Conservation (phyloP, 352 stramenopile genomes). For the Phytophthora colocasiae region DNA sequence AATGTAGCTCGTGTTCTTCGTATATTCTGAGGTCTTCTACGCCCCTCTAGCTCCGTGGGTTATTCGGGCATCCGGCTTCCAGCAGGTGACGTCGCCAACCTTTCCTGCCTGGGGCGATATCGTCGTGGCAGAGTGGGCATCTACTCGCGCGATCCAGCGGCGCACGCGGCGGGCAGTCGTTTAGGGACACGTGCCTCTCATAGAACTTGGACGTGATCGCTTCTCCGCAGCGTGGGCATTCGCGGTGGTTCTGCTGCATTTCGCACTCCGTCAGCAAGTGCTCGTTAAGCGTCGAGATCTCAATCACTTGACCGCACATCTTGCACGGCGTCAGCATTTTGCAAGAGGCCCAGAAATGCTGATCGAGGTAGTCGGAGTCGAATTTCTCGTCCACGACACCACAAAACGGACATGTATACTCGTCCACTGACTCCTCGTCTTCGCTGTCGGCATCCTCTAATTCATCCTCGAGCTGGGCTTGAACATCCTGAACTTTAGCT, state of each 20-base stretch:
- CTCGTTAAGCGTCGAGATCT: conserved; percentile 91
- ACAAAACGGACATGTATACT: conserved; percentile 94
- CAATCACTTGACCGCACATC: conserved; percentile 94
- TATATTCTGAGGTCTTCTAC: conserved; percentile 21
- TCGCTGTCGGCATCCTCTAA: conserved; percentile 61
- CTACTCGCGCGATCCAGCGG: conserved; percentile 70
- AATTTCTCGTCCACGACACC: conserved; percentile 88
- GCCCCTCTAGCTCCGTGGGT: conserved; percentile 62
- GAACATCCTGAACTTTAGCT: conserved; percentile 20
- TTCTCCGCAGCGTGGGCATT: conserved; percentile 83
- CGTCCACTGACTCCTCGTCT: conserved; percentile 77
- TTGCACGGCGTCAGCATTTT: conserved; percentile 93
- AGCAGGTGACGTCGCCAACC: conserved; percentile 79
- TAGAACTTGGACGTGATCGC: conserved; percentile 88
- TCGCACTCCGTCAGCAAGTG: conserved; percentile 92
- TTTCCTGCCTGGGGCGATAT: conserved; percentile 68
- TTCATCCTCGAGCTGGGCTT: conserved; percentile 37
- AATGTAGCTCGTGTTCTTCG: conserved; percentile 24
- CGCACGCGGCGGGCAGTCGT: conserved; percentile 71
- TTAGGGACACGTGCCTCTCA: conserved; percentile 79
- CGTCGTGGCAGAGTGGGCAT: conserved; percentile 86
- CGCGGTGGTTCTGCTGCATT: conserved; percentile 80
- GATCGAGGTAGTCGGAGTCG: conserved; percentile 89
- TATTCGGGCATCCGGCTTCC: conserved; percentile 75
- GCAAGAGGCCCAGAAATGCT: conserved; percentile 94